Base-by-base conservation (phyloP, 176 grass and related monocot species). In the Otatea glauca region DNA sequence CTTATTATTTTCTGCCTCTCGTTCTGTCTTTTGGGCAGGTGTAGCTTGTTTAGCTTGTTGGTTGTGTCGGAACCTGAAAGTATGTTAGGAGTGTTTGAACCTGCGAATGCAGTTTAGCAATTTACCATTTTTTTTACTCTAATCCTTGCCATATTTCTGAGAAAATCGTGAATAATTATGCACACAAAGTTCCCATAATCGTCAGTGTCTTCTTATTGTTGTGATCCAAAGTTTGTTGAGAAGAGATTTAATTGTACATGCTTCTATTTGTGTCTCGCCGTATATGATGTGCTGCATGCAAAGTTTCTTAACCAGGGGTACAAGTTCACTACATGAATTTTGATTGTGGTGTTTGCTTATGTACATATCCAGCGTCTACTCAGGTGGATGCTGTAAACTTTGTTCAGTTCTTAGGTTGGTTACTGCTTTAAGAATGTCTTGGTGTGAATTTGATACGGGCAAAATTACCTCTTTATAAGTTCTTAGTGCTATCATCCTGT, bases 31-130 rank as follows among this genome's bases (percentile, higher is more conserved):
- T 38, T 74, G 20, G 45, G 60, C 68, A 79, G 72, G 2, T 68
- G 60, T 87, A 68, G 41, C 7, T 44, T 59, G 73, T 65, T 74
- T 64, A 47, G 39, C 39, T 65, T 59, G 71, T 88, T 49, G 74
- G 54, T 55, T 66, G 55, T 79, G 51, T 79, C 61, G 49, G 65
- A 79, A 72, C 79, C 68, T 78, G 81, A 73, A 79, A 55, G 17
- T 24, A 49, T 32, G 42, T 13, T 42, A 65, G 44, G 38, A 61
- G 20, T 34, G 42, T 65, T 47, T 83, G 74, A 78, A 55, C 44
- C 54, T 65, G 74, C 18, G 54, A 72, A 83, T 64, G 56, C 4
- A 17, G 78, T 71, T 39, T 65, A 66, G 35, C 24, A 80, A n/a
- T 83, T 55, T 83, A 55, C 47, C 35, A 10, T 39, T 37, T 27